Base-by-base conservation (phyloP, 345 rosid genomes). In the Passiflora organensis region DNA sequence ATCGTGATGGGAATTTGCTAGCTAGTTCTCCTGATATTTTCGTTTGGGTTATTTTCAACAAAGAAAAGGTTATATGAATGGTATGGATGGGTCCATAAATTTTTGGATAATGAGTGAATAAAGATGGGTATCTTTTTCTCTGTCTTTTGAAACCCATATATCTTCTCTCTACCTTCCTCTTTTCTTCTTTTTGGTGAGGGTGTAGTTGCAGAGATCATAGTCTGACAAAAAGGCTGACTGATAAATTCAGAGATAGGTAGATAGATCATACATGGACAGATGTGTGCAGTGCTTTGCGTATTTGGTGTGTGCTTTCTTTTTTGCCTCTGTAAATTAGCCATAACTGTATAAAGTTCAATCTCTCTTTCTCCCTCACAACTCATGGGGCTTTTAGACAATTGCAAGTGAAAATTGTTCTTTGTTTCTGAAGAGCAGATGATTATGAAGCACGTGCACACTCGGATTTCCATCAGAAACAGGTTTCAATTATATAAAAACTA, bases 371-470 rank as follows among this genome's bases (percentile, higher is more conserved):
- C 34, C 59, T 28, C 34, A 28, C 10, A 20, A 23, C 51, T 60
- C 58, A 44, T 46, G 59, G 61, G 45, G 42, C 60, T 45, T 58
- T 42, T n/a, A n/a, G 63, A 58, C 62, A 53, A 62, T 53, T 67
- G 53, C 51, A 54, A 52, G 46, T 45, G 51, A 16, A 71, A 63
- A 55, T 32, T 38, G 37, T 28, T 55, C 53, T 68, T 66, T 65
- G 55, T 51, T 48, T 79, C 8, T 28, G 79, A 72, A 76, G 78
- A 69, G 68, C 55, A 59, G 80, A 70, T 69, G 93, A 82, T 82
- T 69, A 28, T 74, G 82, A 75, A 76, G 76, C 96, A 85, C 90
- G 86, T 85, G 94, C 73, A 70, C 76, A 76, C 62, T 77, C 78
- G 53, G 79, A 71, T 84, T 77, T 69, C 80, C 81, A 73, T 77